Evolutionary conservation across 2,329 filamentous ascomycete species (phyloP), one percentile per base, ranked within the genome.

Genomic region (Stagonosporopsis chrysanthemi): DNA sequence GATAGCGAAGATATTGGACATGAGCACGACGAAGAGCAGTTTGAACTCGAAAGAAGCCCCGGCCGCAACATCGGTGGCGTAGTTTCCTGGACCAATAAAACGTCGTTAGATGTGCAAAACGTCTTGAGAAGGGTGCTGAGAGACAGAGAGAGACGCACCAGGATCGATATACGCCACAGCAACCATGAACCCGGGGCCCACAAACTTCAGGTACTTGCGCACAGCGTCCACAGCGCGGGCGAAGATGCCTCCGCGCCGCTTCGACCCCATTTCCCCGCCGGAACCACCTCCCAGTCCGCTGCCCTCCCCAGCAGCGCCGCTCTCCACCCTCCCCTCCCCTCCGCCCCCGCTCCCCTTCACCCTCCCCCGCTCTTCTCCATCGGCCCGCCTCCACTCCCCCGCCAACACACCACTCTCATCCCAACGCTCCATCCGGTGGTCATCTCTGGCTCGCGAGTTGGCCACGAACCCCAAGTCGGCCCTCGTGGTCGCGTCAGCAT

Each of bases 1-100:
- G 51, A 91, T 89, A 64, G 88, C 88, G 67, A 90, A 88, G 47
- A 90, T 66, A 70, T 91, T 91, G 73, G 86, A 86, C 66, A 90
- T 79, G 9, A 91, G 79, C 40, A 90, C 83, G 63, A 90, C 80
- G 77, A 90, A 90, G 2, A 91, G 81, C 31, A 90, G 80, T 38
- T 79, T 81, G 77, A 87, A 91, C 53, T 82, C 82, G 72, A 87
- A 90, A 1, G 83, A 81, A 4, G 88, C 86, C 50, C 88, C 88
- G 42, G 88, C 88, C 7, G 86, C 84, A 44, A 90, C 85, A 71
- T 88, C 88, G 19, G 88, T 90, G 1, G 88, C 82, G 70, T 90
- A 91, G 73, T 91, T 90, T 57, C 86, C 86, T 54, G 19, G 5
- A 4, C 29, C 1, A 28, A 28, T 2, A 11, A 28, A 28, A 28